Evolutionary conservation across 805 yeast genomes (phyloP), one percentile per base, ranked within the genome.

Genomic region (Wickerhamomyces kurtzmanii): DNA sequence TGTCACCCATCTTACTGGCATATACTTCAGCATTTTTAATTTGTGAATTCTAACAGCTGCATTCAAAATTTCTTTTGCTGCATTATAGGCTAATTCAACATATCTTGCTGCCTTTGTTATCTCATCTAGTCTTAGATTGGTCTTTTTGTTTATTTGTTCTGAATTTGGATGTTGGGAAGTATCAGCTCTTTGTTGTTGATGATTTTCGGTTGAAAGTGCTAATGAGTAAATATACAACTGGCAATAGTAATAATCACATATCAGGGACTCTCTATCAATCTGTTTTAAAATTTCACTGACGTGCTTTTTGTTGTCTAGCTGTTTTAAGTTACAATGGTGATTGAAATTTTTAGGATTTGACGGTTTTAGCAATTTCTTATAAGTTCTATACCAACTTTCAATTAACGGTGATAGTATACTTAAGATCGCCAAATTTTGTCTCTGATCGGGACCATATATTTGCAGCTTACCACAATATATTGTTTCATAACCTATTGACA

Each of bases 1-100:
- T 1, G 83, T 79, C 6, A 81, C 75, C 94, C 96, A 86, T 37
- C 95, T 61, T n/a, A 85, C 86, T 1, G 97, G 96, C 76, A 86
- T 84, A 45, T 66, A 79, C 32, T 74, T 62, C 30, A 85, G 55
- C 61, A 78, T 55, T 33, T 68, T 71, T 33, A 79, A 54, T 36
- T 63, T 63, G 42, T 78, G 83, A 5, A 85, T 74, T 22, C 91
- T 55, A 31, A 71, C 72, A 4, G 87, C 81, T 5, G 80, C 77
- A 15, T 68, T 64, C 16, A 87, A 55, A 42, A 83, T 70, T 46
- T 82, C 93, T 42, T 76, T 75, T 1, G 96, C 96, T 0, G 96
- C 79, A 33, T 64, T 71, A 39, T 78, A 83, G 0, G 96, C 96
- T 31, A 75, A 62, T 34, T 76, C 86, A 15, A 85, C 82, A 53